phyloP scores from a whole-genome alignment of 495 filamentous ascomycete genomes.

The Neurospora africana region DNA sequence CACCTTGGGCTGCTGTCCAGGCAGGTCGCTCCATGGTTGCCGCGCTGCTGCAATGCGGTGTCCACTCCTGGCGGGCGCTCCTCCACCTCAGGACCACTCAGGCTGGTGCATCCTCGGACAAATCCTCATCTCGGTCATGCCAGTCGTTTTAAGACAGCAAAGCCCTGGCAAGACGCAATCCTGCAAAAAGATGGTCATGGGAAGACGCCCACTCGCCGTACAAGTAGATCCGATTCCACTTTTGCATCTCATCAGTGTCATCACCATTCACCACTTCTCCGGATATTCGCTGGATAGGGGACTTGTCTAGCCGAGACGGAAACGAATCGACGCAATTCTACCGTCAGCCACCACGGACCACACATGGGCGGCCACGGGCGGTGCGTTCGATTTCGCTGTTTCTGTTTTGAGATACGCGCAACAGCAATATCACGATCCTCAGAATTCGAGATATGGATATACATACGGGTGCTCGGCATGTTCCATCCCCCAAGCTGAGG shows the following conservation, averaged over 20 bases:
- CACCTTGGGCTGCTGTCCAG: background rate
- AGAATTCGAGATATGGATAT: background rate
- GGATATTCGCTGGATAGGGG: background rate
- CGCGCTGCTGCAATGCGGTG: background rate
- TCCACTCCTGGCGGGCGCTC: background rate
- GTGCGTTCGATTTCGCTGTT: background rate
- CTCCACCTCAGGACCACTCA: background rate
- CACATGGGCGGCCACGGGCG: background rate
- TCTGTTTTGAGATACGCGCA: background rate
- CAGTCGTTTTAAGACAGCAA: background rate
- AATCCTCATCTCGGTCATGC: background rate
- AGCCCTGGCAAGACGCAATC: background rate
- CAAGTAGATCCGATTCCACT: background rate
- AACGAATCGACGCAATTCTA: constrained; percentile 21
- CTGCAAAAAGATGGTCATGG: background rate
- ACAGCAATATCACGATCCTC: background rate
- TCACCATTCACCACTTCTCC: background rate
- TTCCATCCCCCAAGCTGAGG: background rate
- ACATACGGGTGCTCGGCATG: background rate
- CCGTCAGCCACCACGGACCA: constrained; percentile 16
- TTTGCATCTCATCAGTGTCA: background rate
- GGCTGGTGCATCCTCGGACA: background rate
- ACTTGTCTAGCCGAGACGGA: constrained; percentile 16
- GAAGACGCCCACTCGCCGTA: background rate
- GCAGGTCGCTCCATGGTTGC: background rate